These are phyloP conservation scores for Sparassis latifolia DNA, from an alignment of 1,284 basidiomycete species.

Conservation along the genomic window DNA sequence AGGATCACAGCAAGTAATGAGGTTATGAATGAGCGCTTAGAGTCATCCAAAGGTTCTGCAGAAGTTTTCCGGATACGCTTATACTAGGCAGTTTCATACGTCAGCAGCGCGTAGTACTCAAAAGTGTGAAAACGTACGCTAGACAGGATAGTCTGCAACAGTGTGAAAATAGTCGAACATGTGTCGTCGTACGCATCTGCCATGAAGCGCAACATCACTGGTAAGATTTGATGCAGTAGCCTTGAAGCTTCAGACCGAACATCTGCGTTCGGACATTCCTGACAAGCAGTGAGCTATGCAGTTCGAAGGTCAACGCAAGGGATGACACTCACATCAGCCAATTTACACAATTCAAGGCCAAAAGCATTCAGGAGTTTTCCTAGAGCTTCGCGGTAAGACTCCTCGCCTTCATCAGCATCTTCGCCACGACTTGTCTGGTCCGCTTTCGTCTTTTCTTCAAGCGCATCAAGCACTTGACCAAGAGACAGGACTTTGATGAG, in stretches of 20 bases:
- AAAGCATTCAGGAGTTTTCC: conserved; percentile 82
- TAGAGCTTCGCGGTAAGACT: conserved; percentile 85
- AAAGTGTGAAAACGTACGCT: conserved; percentile 45
- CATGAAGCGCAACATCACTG: conserved; percentile 84
- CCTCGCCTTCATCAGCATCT: conserved; percentile 71
- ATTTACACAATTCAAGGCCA: conserved; percentile 81
- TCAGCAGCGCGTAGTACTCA: background rate
- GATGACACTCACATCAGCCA: conserved; percentile 63
- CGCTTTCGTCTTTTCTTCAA: conserved; percentile 72
- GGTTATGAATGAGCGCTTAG: conserved; percentile 76
- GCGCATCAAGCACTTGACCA: conserved; percentile 69
- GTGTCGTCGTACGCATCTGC: conserved; percentile 87
- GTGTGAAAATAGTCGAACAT: conserved; percentile 76
- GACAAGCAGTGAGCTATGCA: background rate
- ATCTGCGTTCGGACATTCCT: conserved; percentile 61
- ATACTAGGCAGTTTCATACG: conserved; percentile 42
- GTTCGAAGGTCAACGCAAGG: background rate
- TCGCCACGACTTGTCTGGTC: conserved; percentile 61
- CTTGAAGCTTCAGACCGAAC: conserved; percentile 64
- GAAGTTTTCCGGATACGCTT: conserved; percentile 71
- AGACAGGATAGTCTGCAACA: conserved; percentile 70
- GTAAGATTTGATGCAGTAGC: conserved; percentile 68
- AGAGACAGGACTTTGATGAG: conserved; percentile 88
- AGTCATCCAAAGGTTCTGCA: conserved; percentile 58
- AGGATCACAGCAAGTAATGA: conserved; percentile 79